Percentiles rank a stretch among this genome's conserved stretches.
Conservation (phyloP, 192 early-diverging fungal genomes). For the Backusella tarrabulga region DNA sequence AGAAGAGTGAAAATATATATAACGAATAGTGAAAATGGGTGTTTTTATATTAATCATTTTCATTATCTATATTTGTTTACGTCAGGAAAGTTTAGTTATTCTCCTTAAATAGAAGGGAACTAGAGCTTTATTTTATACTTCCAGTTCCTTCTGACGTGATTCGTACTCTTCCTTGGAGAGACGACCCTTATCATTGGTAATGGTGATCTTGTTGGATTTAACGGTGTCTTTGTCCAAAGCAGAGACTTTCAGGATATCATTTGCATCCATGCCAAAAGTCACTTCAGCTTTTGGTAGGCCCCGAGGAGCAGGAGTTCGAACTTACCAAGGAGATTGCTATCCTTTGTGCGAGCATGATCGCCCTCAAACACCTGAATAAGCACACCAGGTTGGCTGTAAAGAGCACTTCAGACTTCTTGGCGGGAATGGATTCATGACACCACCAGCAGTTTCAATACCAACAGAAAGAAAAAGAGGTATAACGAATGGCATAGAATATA, state of each 20-base stretch:
- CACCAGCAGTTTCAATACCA: conserved; percentile 95
- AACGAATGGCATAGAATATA: too few relatives aligned
- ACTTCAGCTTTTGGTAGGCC: conserved; percentile 97
- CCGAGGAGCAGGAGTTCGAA: conserved; percentile 97
- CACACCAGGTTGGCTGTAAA: conserved; percentile 97
- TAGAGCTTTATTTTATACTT: conserved; percentile 34
- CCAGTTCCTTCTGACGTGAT: conserved; percentile 85
- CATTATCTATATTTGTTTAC: too few relatives aligned
- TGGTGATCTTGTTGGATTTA: conserved; percentile 95
- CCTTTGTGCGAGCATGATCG: conserved; percentile 93
- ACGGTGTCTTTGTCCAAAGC: conserved; percentile 94
- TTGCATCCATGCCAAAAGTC: conserved; percentile 50
- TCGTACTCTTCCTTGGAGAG: conserved; percentile 82
- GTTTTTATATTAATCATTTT: too few relatives aligned
- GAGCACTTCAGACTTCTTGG: conserved; percentile 97
- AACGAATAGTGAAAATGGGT: too few relatives aligned
- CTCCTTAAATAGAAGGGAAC: too few relatives aligned
- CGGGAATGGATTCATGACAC: conserved; percentile 96
- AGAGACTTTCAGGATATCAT: conserved; percentile 90
- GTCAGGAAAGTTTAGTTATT: too few relatives aligned
- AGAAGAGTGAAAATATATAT: too few relatives aligned
- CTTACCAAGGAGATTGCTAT: conserved; percentile 98
- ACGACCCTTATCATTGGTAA: conserved; percentile 98
- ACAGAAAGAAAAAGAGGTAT: conserved; percentile 61
- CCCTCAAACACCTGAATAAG: conserved; percentile 98